Evolutionary conservation across 768 basidiomycete genomes (phyloP).

Genomic region (Tricholoma flavovirens): DNA sequence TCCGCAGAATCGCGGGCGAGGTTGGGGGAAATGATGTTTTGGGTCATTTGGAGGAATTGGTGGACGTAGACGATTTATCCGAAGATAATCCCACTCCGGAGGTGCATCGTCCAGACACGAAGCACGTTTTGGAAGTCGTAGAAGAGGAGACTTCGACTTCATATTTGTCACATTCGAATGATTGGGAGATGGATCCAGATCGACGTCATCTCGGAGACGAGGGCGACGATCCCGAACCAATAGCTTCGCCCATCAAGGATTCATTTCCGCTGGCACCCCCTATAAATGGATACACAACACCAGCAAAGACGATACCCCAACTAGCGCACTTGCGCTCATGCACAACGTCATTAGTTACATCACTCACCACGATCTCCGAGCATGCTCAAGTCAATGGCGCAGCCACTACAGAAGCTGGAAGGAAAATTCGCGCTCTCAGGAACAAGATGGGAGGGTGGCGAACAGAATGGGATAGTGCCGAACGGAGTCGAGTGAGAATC

Average conservation of each 20-base stretch:
- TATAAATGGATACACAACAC: slow-evolving; percentile 46
- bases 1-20: slow-evolving; percentile 70
- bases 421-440: slow-evolving; percentile 80
- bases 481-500: slow-evolving; percentile 68
- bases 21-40: slow-evolving; percentile 73
- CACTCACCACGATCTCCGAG: slow-evolving; percentile 75
- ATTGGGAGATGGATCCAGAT: slow-evolving; percentile 61
- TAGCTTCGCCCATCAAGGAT: slow-evolving; percentile 49
- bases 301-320: slow-evolving; percentile 56
- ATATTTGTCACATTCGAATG: slow-evolving; percentile 31
- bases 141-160: slow-evolving; percentile 31
- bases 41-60: slow-evolving; percentile 60
- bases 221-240: slow-evolving; percentile 39
- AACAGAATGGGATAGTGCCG: slow-evolving; percentile 80
- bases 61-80: slow-evolving; percentile 37
- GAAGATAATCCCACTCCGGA: slow-evolving; percentile 25
- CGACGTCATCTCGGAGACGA: slow-evolving; percentile 42
- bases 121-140: slow-evolving; percentile 27
- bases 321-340: slow-evolving; percentile 66
- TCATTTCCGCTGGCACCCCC: slow-evolving; percentile 51
- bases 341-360: slow-evolving; percentile 69
- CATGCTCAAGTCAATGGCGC: slow-evolving; percentile 87
- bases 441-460: slow-evolving; percentile 79
- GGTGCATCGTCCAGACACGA: slow-evolving; percentile 14
- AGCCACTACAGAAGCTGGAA: slow-evolving; percentile 77